phyloP scores from a whole-genome alignment of 2,329 filamentous ascomycete species.

The Microdochium nivale region DNA sequence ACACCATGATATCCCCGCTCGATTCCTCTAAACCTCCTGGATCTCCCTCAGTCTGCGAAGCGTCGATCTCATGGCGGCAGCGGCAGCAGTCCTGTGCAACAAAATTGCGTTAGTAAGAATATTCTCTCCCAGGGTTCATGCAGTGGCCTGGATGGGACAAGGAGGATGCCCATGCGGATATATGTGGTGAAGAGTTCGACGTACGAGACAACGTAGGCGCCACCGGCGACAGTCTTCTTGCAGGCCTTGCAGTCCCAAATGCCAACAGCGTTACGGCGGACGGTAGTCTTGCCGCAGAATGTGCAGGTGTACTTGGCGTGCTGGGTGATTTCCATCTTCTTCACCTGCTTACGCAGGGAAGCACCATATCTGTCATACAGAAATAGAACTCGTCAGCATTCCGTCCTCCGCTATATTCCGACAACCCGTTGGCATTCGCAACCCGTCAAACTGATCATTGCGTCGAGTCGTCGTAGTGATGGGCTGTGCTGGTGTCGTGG shows the following conservation, averaged over 20 bases:
- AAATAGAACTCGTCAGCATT: slow-evolving; percentile 8
- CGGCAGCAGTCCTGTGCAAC: slow-evolving; percentile 68
- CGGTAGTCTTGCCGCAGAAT: slow-evolving; percentile 96
- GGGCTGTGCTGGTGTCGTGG: background rate
- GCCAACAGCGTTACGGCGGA: slow-evolving; percentile 83
- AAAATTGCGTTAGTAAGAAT: background rate
- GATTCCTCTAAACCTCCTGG: slow-evolving; percentile 71
- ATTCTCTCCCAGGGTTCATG: background rate
- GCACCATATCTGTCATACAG: slow-evolving; percentile 73
- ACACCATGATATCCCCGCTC: slow-evolving; percentile 13
- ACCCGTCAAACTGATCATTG: background rate
- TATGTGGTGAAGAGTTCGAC: slow-evolving; percentile 31
- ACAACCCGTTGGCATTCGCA: background rate
- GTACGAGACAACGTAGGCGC: slow-evolving; percentile 95
- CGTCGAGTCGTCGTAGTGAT: slow-evolving; percentile 1
- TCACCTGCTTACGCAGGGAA: slow-evolving; percentile 97
- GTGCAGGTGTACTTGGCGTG: slow-evolving; percentile 96
- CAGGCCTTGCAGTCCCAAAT: slow-evolving; percentile 97
- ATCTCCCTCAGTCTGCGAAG: slow-evolving; percentile 97
- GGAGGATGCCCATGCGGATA: background rate
- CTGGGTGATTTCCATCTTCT: slow-evolving; percentile 99
- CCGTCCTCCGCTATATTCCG: background rate
- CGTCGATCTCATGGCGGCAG: slow-evolving; percentile 89
- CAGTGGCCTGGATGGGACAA: background rate
- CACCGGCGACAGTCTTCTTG: slow-evolving; percentile 88